Conservation (phyloP, 805 yeast species). For the Metschnikowia shivogae region DNA sequence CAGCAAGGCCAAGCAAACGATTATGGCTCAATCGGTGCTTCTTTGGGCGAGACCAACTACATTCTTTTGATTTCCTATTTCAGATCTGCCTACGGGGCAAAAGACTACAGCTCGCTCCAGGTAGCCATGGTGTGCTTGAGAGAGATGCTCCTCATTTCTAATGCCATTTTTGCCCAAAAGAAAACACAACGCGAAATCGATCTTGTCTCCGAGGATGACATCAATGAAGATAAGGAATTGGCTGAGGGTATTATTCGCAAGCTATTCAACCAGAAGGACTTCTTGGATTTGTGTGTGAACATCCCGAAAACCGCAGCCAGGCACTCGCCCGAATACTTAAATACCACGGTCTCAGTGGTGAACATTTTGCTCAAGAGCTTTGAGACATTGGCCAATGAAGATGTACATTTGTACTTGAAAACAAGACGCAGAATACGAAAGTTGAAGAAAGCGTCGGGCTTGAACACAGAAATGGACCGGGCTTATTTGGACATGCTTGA, state of each 20-base stretch:
- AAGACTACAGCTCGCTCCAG: constrained; percentile 59
- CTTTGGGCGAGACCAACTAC: constrained; percentile 59
- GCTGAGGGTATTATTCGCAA: constrained; percentile 60
- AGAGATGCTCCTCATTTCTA: constrained; percentile 51
- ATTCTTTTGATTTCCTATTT: constrained; percentile 47
- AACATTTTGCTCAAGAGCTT: constrained; percentile 63
- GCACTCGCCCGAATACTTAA: constrained; percentile 59
- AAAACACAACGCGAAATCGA: constrained; percentile 13
- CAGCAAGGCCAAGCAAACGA: constrained; percentile 14
- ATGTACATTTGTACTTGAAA: constrained; percentile 46
- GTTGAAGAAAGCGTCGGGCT: constrained; percentile 22
- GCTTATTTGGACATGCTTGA: constrained; percentile 17
- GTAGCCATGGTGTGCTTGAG: constrained; percentile 66
- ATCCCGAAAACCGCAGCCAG: constrained; percentile 62
- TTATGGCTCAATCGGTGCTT: constrained; percentile 48
- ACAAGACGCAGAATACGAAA: constrained; percentile 38
- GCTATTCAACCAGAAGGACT: constrained; percentile 64
- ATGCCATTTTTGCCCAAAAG: constrained; percentile 37
- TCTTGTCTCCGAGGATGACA: constrained; percentile 30
- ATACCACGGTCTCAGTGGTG: constrained; percentile 58
- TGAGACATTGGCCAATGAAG: constrained; percentile 59
- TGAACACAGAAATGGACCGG: constrained; percentile 17
- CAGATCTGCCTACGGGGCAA: constrained; percentile 38
- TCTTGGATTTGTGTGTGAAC: constrained; percentile 50
- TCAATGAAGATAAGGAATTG: constrained; percentile 43